Conservation (phyloP, 768 basidiomycete species). For the Russula foetens region DNA sequence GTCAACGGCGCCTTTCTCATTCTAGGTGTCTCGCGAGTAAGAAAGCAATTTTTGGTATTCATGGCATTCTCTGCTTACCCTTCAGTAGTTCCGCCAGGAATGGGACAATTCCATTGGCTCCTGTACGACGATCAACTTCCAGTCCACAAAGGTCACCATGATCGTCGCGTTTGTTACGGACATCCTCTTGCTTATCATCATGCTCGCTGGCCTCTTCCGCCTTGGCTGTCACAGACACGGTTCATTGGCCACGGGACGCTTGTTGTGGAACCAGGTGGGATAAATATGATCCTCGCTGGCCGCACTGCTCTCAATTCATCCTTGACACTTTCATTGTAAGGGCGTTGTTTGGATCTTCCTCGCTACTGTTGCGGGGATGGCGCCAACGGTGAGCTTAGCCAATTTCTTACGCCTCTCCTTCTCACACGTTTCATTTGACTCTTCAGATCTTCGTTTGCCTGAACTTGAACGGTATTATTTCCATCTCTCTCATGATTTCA, state of each 20-base stretch:
- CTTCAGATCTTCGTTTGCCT: neutral
- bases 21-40: neutral
- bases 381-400: neutral
- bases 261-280: conserved; percentile 3
- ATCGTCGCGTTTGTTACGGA: conserved; percentile 1
- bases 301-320: neutral
- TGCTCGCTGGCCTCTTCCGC: conserved; percentile 3
- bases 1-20: too few relatives aligned
- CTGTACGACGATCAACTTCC: neutral
- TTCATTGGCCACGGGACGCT: neutral
- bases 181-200: neutral
- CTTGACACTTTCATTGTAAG: neutral
- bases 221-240: neutral
- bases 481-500: too few relatives aligned
- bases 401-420: neutral
- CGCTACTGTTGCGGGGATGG: neutral
- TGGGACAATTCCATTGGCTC: too few relatives aligned
- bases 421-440: too few relatives aligned
- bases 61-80: neutral
- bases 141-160: neutral
- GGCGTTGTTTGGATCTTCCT: neutral
- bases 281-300: neutral
- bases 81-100: neutral
- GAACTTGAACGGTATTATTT: conserved; percentile 8
- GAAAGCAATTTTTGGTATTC: neutral